phyloP scores from a whole-genome alignment of 2,329 filamentous ascomycete species.

The Beauveria sp. region DNA sequence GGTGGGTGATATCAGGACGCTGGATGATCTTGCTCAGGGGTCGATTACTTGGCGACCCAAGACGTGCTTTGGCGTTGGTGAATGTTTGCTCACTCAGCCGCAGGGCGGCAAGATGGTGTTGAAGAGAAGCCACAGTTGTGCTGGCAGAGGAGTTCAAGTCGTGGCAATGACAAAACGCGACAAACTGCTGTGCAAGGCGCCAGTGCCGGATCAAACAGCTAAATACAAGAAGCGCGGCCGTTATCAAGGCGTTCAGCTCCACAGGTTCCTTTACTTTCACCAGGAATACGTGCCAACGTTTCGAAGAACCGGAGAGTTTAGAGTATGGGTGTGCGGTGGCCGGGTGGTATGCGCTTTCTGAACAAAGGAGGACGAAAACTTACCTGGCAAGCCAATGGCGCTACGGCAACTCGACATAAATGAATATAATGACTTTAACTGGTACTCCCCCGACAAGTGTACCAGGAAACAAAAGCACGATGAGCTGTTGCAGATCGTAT shows the following conservation, averaged over 20 bases:
- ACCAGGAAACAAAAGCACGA: background rate
- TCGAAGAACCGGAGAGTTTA: background rate
- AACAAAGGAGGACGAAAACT: conserved; percentile 1
- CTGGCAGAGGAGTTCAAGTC: background rate
- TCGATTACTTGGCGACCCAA: background rate
- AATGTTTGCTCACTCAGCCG: background rate
- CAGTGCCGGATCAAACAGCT: background rate
- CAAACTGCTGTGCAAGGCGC: background rate
- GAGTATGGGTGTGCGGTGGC: background rate
- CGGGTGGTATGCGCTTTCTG: background rate
- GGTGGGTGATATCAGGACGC: background rate
- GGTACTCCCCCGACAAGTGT: background rate
- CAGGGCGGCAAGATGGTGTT: background rate
- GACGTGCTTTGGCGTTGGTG: background rate
- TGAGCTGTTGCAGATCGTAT: background rate
- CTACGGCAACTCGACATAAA: background rate
- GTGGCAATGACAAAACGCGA: background rate
- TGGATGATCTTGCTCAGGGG: background rate
- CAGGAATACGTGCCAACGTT: background rate
- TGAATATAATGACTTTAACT: background rate
- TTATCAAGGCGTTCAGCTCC: background rate
- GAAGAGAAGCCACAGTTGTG: background rate
- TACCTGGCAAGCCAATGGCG: background rate
- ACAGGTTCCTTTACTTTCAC: background rate
- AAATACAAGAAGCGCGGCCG: background rate